Evolutionary conservation across 495 filamentous ascomycete species (phyloP).

Genomic region (Penicillium daleae): DNA sequence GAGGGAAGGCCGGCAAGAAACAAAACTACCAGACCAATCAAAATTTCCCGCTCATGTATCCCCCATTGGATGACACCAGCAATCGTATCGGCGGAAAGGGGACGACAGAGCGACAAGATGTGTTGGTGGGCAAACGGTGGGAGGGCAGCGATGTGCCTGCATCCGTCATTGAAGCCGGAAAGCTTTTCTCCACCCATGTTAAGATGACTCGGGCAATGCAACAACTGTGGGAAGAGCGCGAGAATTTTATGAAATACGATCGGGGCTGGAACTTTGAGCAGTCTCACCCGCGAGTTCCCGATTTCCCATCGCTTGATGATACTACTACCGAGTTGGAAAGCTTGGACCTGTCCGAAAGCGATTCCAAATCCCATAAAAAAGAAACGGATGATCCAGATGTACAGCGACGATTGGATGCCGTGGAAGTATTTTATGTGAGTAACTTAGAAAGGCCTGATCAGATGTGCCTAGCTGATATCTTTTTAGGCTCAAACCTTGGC

Average conservation of each 20-base stretch:
- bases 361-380: conserved; percentile 34
- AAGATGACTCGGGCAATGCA: conserved; percentile 87
- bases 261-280: conserved; percentile 78
- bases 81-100: conserved; percentile 89
- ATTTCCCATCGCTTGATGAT: conserved; percentile 51
- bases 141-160: conserved; percentile 88
- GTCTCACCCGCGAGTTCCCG: conserved; percentile 27
- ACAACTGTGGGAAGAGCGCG: conserved; percentile 93
- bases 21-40: conserved; percentile 99
- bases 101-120: conserved; percentile 71
- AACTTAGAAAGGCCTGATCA: too few species aligned
- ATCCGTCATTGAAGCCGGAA: conserved; percentile 93
- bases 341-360: conserved; percentile 32
- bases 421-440: conserved; percentile 87
- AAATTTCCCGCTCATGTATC: conserved; percentile 97
- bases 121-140: conserved; percentile 79
- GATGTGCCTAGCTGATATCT: background rate
- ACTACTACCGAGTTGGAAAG: conserved; percentile 29
- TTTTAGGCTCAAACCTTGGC: conserved; percentile 71
- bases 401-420: conserved; percentile 68
- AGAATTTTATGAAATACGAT: conserved; percentile 87
- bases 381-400: conserved; percentile 61
- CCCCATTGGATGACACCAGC: conserved; percentile 79
- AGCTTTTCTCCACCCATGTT: conserved; percentile 85
- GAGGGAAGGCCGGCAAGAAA: conserved; percentile 94